Conservation (phyloP, 2,329 filamentous ascomycete species). For the Pseudophaeomoniella oleicola region DNA sequence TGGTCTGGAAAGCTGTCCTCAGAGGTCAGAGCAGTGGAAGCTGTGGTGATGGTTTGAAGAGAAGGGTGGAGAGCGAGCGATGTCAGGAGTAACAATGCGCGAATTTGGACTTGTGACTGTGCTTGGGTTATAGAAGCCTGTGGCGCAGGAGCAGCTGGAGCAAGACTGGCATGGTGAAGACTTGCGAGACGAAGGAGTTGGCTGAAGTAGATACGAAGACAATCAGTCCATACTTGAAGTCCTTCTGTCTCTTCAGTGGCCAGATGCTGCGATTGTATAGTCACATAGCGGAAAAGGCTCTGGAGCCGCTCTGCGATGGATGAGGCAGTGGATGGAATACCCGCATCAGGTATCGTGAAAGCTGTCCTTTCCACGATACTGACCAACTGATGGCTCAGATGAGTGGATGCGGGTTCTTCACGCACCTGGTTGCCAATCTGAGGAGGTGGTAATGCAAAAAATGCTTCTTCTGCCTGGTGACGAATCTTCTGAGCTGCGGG, state of each 20-base stretch:
- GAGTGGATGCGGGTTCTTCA: conserved; percentile 5
- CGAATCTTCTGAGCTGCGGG: conserved; percentile 18
- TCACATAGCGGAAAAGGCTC: conserved; percentile 19
- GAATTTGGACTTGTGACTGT: conserved; percentile 7
- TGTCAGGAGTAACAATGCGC: conserved; percentile 12
- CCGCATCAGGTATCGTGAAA: conserved; percentile 20
- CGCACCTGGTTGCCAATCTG: conserved; percentile 4
- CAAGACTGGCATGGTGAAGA: conserved; percentile 24
- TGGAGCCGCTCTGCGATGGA: conserved; percentile 26
- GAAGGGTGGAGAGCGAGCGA: conserved; percentile 16
- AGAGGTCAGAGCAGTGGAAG: conserved; percentile 20
- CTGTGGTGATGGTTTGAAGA: conserved; percentile 12
- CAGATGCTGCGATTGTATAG: conserved; percentile 11
- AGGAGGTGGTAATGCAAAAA: conserved; percentile 15
- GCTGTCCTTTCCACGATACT: conserved; percentile 23
- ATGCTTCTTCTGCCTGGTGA: conserved; percentile 26
- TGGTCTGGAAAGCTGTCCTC: conserved; percentile 1
- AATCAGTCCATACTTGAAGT: conserved; percentile 15
- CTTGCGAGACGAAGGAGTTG: conserved; percentile 22
- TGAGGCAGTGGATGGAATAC: conserved; percentile 16
- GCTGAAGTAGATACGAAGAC: conserved; percentile 26
- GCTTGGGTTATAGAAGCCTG: not conserved
- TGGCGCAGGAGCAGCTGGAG: conserved; percentile 7
- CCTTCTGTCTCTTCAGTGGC: conserved; percentile 7
- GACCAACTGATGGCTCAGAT: not conserved